A percentile compares a stretch with the other conserved stretches of the same genome.
Conservation (phyloP, 2,329 filamentous ascomycete genomes). For the Trichoderma koningii region DNA sequence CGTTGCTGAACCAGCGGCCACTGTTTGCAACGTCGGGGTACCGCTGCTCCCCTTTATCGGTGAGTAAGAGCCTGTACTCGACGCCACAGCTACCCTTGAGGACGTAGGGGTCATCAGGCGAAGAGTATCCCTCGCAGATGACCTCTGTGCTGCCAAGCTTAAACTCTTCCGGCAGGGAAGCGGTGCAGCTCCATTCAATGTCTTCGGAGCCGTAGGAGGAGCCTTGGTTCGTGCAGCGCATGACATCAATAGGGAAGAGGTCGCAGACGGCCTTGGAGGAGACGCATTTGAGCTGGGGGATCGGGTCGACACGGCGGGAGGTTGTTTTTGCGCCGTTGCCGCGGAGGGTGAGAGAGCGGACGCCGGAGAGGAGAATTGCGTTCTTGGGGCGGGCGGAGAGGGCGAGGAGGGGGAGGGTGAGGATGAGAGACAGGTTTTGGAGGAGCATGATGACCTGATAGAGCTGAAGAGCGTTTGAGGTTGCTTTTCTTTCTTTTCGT, state of each 20-base stretch:
- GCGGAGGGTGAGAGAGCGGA: slow-evolving; percentile 78
- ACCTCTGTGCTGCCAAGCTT: slow-evolving; percentile 85
- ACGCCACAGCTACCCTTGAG: slow-evolving; percentile 90
- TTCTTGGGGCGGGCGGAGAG: slow-evolving; percentile 42
- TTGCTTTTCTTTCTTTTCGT: background rate
- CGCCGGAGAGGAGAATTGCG: slow-evolving; percentile 60
- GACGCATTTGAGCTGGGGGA: slow-evolving; percentile 78
- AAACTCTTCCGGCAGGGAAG: slow-evolving; percentile 60
- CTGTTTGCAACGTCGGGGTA: slow-evolving; percentile 61
- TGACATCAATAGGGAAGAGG: slow-evolving; percentile 73
- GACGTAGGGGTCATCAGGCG: slow-evolving; percentile 78
- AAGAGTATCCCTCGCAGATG: slow-evolving; percentile 84
- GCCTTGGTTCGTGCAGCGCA: slow-evolving; percentile 89
- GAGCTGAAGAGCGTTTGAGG: background rate
- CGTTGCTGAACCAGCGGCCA: slow-evolving; percentile 39
- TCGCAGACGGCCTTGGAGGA: slow-evolving; percentile 65
- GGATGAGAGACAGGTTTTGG: slow-evolving; percentile 30
- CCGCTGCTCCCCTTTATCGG: slow-evolving; percentile 70
- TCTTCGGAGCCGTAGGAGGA: slow-evolving; percentile 76
- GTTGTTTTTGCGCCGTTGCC: slow-evolving; percentile 65
- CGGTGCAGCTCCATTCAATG: slow-evolving; percentile 86
- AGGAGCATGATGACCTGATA: slow-evolving; percentile 36
- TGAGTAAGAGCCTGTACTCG: slow-evolving; percentile 80
- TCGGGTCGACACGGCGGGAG: slow-evolving; percentile 71
- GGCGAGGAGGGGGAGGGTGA: slow-evolving; percentile 35